Percentiles rank a stretch among this genome's conserved stretches.
Conservation (phyloP, 2,329 filamentous ascomycete species). For the Colletotrichum euphorbiae region DNA sequence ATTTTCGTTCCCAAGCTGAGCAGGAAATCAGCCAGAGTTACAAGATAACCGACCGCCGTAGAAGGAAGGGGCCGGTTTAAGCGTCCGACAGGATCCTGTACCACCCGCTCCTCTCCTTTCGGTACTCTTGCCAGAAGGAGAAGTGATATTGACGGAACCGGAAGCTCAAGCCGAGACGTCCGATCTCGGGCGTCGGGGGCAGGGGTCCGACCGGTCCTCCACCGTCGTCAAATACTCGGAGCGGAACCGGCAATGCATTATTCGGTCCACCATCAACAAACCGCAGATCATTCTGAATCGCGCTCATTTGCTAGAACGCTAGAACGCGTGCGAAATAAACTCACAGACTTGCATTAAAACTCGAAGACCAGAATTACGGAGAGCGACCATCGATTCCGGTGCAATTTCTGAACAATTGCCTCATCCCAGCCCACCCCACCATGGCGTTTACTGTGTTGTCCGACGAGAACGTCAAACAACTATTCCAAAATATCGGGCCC, state of each 20-base stretch:
- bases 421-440: conserved; percentile 33
- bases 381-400: not conserved
- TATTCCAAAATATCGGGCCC: conserved; percentile 64
- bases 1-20: not conserved
- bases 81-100: not conserved
- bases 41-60: not conserved
- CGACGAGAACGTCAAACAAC: conserved; percentile 64
- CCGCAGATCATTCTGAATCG: conserved; percentile 3
- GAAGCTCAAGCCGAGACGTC: conserved; percentile 26
- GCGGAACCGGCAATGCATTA: conserved; percentile 17
- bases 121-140: not conserved
- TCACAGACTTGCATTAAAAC: too few species aligned
- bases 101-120: not conserved
- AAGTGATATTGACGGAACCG: not conserved
- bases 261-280: conserved; percentile 6
- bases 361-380: too few species aligned
- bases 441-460: conserved; percentile 72
- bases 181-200: conserved; percentile 35
- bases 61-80: not conserved
- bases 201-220: conserved; percentile 32
- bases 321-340: too few species aligned
- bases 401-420: not conserved
- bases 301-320: not conserved
- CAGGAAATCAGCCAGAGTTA: not conserved
- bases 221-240: conserved; percentile 12